Conservation (phyloP, 1,284 basidiomycete species). For the Pisolithus thermaeus region DNA sequence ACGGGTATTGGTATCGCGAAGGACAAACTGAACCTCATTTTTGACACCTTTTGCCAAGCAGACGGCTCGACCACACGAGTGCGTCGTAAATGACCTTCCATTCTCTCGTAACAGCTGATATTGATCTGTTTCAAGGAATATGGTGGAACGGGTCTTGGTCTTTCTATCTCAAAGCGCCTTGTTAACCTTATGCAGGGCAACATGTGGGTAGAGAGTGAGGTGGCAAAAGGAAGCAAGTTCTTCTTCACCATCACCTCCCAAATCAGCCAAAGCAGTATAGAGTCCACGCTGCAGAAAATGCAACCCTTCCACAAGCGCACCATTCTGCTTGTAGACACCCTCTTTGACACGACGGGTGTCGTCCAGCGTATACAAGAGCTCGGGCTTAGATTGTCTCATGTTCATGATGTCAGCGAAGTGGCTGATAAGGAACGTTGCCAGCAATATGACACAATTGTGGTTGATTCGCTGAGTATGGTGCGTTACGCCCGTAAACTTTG, state of each 20-base stretch:
- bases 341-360: conserved; percentile 74
- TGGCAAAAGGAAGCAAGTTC: conserved; percentile 91
- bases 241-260: conserved; percentile 93
- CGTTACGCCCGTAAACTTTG: conserved; percentile 28
- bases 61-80: conserved; percentile 91
- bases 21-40: conserved; percentile 97
- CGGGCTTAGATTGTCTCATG: conserved; percentile 76
- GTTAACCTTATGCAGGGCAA: conserved; percentile 98
- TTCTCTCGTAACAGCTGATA: conserved; percentile 15
- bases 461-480: conserved; percentile 84
- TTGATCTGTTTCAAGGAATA: conserved; percentile 58
- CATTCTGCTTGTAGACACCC: conserved; percentile 88
- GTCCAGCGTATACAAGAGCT: conserved; percentile 76
- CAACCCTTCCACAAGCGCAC: conserved; percentile 71
- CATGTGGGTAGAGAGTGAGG: conserved; percentile 97
- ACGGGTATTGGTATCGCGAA: conserved; percentile 99
- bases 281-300: conserved; percentile 71
- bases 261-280: conserved; percentile 71
- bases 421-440: conserved; percentile 77
- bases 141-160: conserved; percentile 95
- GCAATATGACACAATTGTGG: conserved; percentile 93
- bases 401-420: conserved; percentile 76
- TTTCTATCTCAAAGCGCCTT: conserved; percentile 92
- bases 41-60: conserved; percentile 99
- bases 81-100: conserved; percentile 25